phyloP scores from a whole-genome alignment of 1,139 yeast genomes.

The Geotrichum armillariae region DNA sequence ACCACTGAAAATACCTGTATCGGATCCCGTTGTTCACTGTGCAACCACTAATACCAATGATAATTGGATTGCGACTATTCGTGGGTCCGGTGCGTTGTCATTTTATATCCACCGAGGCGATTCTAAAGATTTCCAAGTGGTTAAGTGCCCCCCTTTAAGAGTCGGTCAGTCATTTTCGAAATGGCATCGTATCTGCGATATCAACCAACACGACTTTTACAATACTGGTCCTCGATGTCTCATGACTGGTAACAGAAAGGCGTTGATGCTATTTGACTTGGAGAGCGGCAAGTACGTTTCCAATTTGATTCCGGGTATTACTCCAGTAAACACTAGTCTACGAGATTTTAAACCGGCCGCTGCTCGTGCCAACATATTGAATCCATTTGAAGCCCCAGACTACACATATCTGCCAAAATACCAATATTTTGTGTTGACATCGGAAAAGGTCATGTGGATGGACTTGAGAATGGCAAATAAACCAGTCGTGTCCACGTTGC shows the following conservation, averaged over 20 bases:
- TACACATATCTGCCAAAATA: too few relatives aligned
- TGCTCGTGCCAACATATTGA: not conserved
- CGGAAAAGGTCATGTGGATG: conserved; percentile 32
- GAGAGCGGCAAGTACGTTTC: conserved; percentile 7
- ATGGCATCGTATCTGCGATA: conserved; percentile 17
- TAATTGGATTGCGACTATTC: conserved; percentile 15
- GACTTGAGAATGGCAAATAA: conserved; percentile 31
- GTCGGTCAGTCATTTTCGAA: conserved; percentile 10
- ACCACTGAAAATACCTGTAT: conserved; percentile 12
- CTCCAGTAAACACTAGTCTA: conserved; percentile 6
- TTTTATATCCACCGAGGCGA: not conserved
- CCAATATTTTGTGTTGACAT: conserved; percentile 32
- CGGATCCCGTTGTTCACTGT: conserved; percentile 17
- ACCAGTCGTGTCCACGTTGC: conserved; percentile 68
- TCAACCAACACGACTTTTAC: not conserved
- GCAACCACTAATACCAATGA: conserved; percentile 1
- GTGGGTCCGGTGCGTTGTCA: conserved; percentile 18
- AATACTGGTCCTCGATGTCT: conserved; percentile 3
- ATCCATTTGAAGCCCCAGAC: conserved; percentile 12
- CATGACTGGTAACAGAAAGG: conserved; percentile 19
- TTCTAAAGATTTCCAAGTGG: not conserved
- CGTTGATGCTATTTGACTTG: conserved; percentile 11
- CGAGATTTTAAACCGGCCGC: conserved; percentile 20
- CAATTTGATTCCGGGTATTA: conserved; percentile 13
- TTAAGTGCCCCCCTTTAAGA: conserved; percentile 17